Evolutionary conservation across 306 rosid genomes (phyloP), one percentile per base, ranked within the genome.

Genomic region (Cajanus cajan): DNA sequence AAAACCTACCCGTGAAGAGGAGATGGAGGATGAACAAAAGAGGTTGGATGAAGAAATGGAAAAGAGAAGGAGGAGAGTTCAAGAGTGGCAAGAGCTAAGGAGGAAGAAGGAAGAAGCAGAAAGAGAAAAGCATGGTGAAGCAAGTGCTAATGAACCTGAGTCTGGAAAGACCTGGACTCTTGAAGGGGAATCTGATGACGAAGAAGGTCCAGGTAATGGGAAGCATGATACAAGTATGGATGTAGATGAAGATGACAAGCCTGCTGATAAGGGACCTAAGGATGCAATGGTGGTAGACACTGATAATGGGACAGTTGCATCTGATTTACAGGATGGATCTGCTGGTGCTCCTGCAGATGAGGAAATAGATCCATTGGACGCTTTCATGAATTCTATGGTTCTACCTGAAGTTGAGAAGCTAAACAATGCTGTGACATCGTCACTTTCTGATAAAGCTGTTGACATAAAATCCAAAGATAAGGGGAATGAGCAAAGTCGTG

Each of bases 101-200:
- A 94, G 97, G 86, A 87, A 87, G 86, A 86, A 88, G 80, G 98
- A 94, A 83, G 98, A 89, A 76, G 90, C 79, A 12, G 96, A 94
- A 73, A 85, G 85, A 86, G 94, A 89, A 76, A 90, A 90, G 54
- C 88, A 57, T 12, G 96, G 90, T 41, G 96, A 89, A 80, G 90
- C 41, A 19, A 80, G 71, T 80, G 85, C 73, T 41, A 87, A 82
- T 47, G 96, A 88, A 87, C 92, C 84, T 8, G 88, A 83, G 85
- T 90, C 85, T 44, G 92, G 96, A 50, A 92, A 92, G 88, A 43
- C 96, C 16, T 92, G 96, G 98, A 94, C 97, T 24, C 96, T 94
- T 81, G 97, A 92, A 57, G 98, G 97, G 78, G 98, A 94, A 70
- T 94, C 96, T 67, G 98, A 94, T 78, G 96, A 94, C 19, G 98